phyloP scores from a whole-genome alignment of 108 stramenopile genomes.

The Asterionellopsis glacialis region DNA sequence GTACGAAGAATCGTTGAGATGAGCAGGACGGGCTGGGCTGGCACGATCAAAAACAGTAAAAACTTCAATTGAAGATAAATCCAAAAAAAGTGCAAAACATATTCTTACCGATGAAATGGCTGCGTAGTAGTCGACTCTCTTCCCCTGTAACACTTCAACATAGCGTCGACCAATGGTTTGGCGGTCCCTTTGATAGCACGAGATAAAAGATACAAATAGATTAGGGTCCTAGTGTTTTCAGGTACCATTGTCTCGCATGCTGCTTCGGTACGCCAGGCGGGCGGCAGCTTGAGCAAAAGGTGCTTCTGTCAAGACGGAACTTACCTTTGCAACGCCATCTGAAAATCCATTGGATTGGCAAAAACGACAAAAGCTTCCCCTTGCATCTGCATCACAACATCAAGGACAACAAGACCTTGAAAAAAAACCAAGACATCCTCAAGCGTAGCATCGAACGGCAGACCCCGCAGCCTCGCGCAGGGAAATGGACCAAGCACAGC shows the following conservation, averaged over 20 bases:
- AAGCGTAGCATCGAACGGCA: constrained; percentile 89
- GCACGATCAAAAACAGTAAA: too few relatives aligned
- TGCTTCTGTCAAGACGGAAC: constrained; percentile 9
- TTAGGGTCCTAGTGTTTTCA: background rate
- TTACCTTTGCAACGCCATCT: constrained; percentile 89
- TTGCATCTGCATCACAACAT: constrained; percentile 72
- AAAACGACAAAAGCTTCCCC: constrained; percentile 92
- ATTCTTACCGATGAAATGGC: constrained; percentile 80
- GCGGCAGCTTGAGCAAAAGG: too few relatives aligned
- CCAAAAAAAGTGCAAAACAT: too few relatives aligned
- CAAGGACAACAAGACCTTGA: constrained; percentile 90
- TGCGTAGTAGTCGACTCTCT: constrained; percentile 85
- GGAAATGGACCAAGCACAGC: constrained; percentile 90
- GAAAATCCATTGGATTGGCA: constrained; percentile 91
- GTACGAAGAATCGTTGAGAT: too few relatives aligned
- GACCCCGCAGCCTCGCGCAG: constrained; percentile 78
- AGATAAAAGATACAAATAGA: background rate
- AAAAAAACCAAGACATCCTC: constrained; percentile 92
- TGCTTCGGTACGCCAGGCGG: too few relatives aligned
- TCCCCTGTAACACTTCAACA: constrained; percentile 87
- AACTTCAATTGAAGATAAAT: too few relatives aligned
- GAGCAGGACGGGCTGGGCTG: too few relatives aligned
- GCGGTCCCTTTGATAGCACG: constrained; percentile 39
- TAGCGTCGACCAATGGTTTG: constrained; percentile 80
- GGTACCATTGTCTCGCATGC: background rate